phyloP scores from a whole-genome alignment of 192 early-diverging fungal genomes.

The Chytriomyces sp. region DNA sequence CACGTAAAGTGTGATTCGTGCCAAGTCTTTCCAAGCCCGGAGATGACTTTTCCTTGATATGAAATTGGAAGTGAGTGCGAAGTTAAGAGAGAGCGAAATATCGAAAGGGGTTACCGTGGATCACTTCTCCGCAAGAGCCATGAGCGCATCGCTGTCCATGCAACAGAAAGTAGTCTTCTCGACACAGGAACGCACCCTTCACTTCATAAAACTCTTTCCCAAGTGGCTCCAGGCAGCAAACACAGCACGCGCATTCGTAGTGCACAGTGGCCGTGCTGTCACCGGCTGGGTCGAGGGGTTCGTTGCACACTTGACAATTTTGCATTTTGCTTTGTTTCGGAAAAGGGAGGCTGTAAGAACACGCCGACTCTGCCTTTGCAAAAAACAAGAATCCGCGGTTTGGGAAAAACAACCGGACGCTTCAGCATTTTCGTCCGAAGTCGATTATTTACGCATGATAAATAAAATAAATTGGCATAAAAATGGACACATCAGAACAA shows the following conservation, averaged over 20 bases:
- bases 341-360: too few species aligned
- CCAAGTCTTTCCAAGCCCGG: constrained; percentile 56
- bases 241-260: background rate
- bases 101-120: background rate
- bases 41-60: constrained; percentile 47
- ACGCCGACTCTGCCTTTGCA: too few species aligned
- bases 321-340: too few species aligned
- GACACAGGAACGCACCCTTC: background rate
- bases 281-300: background rate
- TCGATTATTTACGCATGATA: too few species aligned
- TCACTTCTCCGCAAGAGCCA: constrained; percentile 13
- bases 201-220: background rate
- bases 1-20: constrained; percentile 60
- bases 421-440: too few species aligned
- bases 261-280: background rate
- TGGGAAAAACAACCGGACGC: too few species aligned
- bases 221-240: constrained; percentile 1
- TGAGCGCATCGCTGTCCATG: constrained; percentile 8
- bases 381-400: too few species aligned
- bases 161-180: background rate
- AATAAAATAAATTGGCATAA: too few species aligned
- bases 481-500: too few species aligned
- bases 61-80: constrained; percentile 29
- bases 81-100: background rate
- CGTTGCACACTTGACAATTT: too few species aligned